Conservation (phyloP, 305 asterid species). For the Fraxinus sp. region DNA sequence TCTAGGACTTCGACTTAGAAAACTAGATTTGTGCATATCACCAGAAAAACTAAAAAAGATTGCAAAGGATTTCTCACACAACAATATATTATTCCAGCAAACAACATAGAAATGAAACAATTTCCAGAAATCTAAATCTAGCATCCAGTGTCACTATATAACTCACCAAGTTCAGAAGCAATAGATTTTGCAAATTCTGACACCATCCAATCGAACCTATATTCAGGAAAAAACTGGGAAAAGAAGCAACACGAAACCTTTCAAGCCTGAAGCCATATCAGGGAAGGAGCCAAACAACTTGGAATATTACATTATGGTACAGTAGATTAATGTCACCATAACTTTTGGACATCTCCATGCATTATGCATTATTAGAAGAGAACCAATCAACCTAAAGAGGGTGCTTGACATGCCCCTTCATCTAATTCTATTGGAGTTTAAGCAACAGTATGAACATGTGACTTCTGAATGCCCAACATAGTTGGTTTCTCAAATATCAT, state of each 20-base stretch:
- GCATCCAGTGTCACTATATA: not conserved
- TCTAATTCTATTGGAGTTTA: not conserved
- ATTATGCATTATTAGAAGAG: not conserved
- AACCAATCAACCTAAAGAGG: not conserved
- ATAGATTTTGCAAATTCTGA: constrained; percentile 73
- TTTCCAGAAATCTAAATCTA: not conserved
- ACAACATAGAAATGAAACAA: constrained; percentile 8
- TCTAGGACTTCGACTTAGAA: not conserved
- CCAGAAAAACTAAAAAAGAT: not conserved
- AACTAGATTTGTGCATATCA: not conserved
- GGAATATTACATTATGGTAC: constrained; percentile 2
- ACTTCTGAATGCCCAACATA: not conserved
- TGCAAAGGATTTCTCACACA: not conserved
- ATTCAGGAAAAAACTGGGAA: constrained; percentile 74
- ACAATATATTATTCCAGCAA: constrained; percentile 7
- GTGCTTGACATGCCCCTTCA: not conserved
- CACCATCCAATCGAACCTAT: constrained; percentile 84
- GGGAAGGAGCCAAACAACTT: constrained; percentile 7
- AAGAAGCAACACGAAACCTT: constrained; percentile 28
- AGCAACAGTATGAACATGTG: not conserved
- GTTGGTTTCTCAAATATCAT: not conserved
- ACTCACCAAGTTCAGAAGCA: constrained; percentile 85
- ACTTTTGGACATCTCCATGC: not conserved
- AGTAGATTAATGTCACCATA: not conserved
- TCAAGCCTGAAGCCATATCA: constrained; percentile 21